A percentile compares a stretch with the other conserved stretches of the same genome.
These are phyloP conservation scores for Aspergillus carbonarius DNA, from an alignment of 2,329 filamentous ascomycete species.

Conservation along the genomic window DNA sequence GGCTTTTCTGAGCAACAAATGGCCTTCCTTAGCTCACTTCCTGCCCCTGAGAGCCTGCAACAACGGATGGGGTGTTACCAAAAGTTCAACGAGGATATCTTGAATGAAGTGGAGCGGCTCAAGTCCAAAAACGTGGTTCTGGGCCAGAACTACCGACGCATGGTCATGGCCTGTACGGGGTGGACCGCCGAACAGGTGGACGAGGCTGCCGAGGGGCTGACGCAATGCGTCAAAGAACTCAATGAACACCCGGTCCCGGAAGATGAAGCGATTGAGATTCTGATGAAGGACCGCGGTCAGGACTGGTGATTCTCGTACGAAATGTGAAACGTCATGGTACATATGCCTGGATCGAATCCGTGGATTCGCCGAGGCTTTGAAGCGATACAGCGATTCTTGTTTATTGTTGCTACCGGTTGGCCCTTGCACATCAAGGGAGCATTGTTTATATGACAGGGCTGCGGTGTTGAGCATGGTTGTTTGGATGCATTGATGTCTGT, in stretches of 20 bases:
- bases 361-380: constrained; percentile 5
- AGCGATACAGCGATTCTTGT: constrained; percentile 9
- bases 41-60: constrained; percentile 61
- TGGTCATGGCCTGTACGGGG: constrained; percentile 82
- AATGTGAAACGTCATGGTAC: constrained; percentile 9
- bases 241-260: constrained; percentile 62
- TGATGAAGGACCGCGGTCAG: constrained; percentile 47
- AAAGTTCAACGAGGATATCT: constrained; percentile 65
- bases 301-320: constrained; percentile 36
- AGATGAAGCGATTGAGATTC: constrained; percentile 45
- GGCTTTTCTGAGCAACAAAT: constrained; percentile 42
- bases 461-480: constrained; percentile 6
- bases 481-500: constrained; percentile 19
- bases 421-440: constrained; percentile 1
- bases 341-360: constrained; percentile 8
- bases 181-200: constrained; percentile 79
- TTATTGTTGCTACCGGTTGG: constrained; percentile 4
- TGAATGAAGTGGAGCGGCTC: constrained; percentile 67
- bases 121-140: constrained; percentile 79
- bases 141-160: constrained; percentile 81
- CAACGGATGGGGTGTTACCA: constrained; percentile 70
- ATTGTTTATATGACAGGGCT: constrained; percentile 11
- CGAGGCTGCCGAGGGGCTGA: constrained; percentile 71
- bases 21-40: constrained; percentile 53
- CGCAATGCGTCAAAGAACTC: constrained; percentile 74